Conservation (phyloP, 345 rosid genomes). For the Populus pruinosa region DNA sequence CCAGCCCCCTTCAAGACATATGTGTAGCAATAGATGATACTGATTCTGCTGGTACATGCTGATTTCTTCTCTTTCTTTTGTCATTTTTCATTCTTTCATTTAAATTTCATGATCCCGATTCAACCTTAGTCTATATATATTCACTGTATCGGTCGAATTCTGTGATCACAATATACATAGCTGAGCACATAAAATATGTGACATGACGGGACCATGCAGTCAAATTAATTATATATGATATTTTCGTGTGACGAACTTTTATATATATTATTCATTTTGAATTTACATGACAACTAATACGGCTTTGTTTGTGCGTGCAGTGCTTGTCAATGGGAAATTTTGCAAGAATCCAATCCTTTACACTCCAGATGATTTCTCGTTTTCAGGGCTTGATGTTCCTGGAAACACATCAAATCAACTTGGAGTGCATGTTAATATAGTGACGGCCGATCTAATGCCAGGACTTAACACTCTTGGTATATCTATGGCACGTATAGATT, state of each 20-base stretch:
- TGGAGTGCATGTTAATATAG: background rate
- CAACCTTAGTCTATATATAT: background rate
- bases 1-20: slow-evolving; percentile 15
- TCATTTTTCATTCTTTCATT: background rate
- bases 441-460: background rate
- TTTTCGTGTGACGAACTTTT: background rate
- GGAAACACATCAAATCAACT: background rate
- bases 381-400: background rate
- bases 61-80: background rate
- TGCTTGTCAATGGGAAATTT: no score
- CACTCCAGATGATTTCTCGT: background rate
- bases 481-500: background rate
- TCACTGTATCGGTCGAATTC: background rate
- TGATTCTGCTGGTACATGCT: background rate
- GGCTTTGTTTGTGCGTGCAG: background rate
- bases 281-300: background rate
- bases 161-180: no score
- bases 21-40: slow-evolving; percentile 1
- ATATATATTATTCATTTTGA: background rate
- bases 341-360: no score
- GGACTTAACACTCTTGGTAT: background rate
- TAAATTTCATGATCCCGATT: background rate
- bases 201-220: background rate
- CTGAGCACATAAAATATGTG: background rate
- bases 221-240: background rate